Evolutionary conservation across 345 rosid species (phyloP), one percentile per base, ranked within the genome.

Genomic region (Gossypium rotundifolium): DNA sequence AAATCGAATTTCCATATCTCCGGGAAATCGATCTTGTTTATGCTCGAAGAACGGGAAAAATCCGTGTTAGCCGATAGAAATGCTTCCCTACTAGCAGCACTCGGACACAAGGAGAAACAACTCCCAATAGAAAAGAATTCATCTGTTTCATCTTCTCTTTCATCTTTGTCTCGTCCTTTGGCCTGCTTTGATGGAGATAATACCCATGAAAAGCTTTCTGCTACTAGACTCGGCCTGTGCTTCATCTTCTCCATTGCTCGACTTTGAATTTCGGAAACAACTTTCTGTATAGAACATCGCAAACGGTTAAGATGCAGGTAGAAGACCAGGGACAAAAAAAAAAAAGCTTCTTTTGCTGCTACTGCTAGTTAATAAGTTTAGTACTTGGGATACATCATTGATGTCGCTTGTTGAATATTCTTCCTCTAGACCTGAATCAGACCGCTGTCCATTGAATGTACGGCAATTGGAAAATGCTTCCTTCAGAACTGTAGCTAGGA

Each of bases 221-320:
- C 74, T 14, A 79, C 42, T 17, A 72, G 64, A 71, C 72, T 83
- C 17, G 87, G 77, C 82, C 77, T 91, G 65, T 83, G 84, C 87
- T 84, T 90, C 77, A 84, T 77, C 79, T 90, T 95, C 81, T 88
- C 97, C 91, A 89, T 85, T 4, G 91, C 97, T 33, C 87, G 75
- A 10, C 85, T 88, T 70, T 87, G 86, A 49, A 92, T 92, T 79
- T 84, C 87, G 18, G 90, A 92, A 33, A 91, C 90, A 75, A 94
- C 81, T 46, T 81, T 82, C 97, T 94, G 82, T 20, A 67, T 13
- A 25, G 18, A 73, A 62, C 25, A 48, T 38, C 48, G 40, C 40
- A 63, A 60, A 59, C 33, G 11, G 38, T 23, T 2, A 4, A 57
- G 61, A 20, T 55, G 60, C 27, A 3, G 20, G 14, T 52, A 53